Evolutionary conservation across 345 rosid genomes (phyloP), one percentile per base, ranked within the genome.

Genomic region (Pistacia integerrima): DNA sequence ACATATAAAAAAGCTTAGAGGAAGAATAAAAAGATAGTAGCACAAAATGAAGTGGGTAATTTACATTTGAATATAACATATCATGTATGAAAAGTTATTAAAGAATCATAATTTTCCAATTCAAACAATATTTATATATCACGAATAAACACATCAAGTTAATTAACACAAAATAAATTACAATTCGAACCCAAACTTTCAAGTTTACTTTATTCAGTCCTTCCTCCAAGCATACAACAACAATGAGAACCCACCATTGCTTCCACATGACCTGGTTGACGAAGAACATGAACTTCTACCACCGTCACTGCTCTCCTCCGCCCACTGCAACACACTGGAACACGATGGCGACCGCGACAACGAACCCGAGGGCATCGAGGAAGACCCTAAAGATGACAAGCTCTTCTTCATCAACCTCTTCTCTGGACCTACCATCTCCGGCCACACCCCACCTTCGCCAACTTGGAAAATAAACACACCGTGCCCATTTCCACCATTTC

Each of bases 361-460:
- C 4, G 77, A 36, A 28, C 66, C 33, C 22, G 85, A 61, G 4
- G 74, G 64, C 72, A 57, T 11, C 18, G 80, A 74, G 1, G 80
- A 48, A 1, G 84, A 36, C 7, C 76, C 83, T 57, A 60, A 14
- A 12, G 75, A 65, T 1, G 86, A 85, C 73, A 76, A 51, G 55
- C 86, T 83, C 67, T 82, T 89, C 87, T 76, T 85, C 84, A 89
- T 87, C 81, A 89, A 52, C 74, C 78, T 87, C 85, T 87, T 87
- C 88, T 87, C 92, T 0, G 85, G 84, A 1, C 90, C 92, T 3
- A 85, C 76, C 87, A 87, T 87, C 71, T 89, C 90, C 0, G 92
- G 90, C 90, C 90, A 89, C 3, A 87, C 86, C 6, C 87, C 90
- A 17, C 90, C 89, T 33, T 89, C 92, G 17, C 90, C 92, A n/a